Evolutionary conservation across 2,329 filamentous ascomycete genomes (phyloP), one percentile per base, ranked within the genome.

Genomic region (Neodidymelliopsis sp.): DNA sequence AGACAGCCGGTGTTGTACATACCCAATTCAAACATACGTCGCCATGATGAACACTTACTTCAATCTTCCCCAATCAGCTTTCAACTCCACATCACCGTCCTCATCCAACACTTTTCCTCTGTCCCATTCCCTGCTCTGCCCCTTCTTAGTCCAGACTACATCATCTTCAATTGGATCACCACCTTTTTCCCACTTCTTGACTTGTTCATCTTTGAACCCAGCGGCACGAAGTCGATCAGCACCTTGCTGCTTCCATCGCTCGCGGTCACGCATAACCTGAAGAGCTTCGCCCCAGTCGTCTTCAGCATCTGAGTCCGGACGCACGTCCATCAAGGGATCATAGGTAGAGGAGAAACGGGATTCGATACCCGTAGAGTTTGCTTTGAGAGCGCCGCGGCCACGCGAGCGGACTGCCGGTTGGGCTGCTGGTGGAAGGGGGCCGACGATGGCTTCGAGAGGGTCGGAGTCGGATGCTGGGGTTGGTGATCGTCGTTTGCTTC

Each of bases 281-380:
- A 94, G 77, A 1, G 89, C 85, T 60, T 90, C 84, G 33, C 90
- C 88, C 91, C 91, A 96, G 51, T 90, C 84, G 53, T 87, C 85
- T 20, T 79, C 80, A 2, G 74, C 76, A 1, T 78, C 76, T 2
- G 77, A 69, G 53, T 71, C 56, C 31, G 77, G 73, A 28, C 79
- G 74, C 3, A 87, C 72, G 60, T 89, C 84, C n/a, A 75, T 68
- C 6, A 75, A 67, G 1, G 84, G 84, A 53, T 87, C 78, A 60
- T 87, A 87, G 13, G 73, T 81, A 1, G 84, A 77, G 1, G 88
- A 86, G 70, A 97, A 97, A 41, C 89, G 89, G 18, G 82, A 79
- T 65, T 97, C 91, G 57, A 97, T 95, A 8, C 83, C 85, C 19
- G 85, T 59, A 2, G 56, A 55, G 13, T 57, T 63, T 18, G 56